Percentiles rank a stretch among this genome's conserved stretches.
Conservation (phyloP, 2,329 filamentous ascomycete species). For the Ophiostoma triangulosporum region DNA sequence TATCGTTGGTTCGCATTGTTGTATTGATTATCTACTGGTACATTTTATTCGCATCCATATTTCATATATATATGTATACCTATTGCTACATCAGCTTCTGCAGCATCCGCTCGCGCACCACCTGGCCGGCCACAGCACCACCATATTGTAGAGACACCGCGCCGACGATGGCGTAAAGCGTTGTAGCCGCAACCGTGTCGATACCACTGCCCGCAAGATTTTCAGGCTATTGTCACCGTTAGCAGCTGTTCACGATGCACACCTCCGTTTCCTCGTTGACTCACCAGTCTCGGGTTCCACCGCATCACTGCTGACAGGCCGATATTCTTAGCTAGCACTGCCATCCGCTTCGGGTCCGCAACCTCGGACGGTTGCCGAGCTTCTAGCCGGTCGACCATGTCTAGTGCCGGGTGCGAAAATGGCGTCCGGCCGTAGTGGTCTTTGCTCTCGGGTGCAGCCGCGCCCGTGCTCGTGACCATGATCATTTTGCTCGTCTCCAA, state of each 20-base stretch:
- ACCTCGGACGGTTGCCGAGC: slow-evolving; percentile 44
- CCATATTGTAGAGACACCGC: slow-evolving; percentile 83
- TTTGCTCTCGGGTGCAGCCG: background rate
- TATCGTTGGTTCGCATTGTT: background rate
- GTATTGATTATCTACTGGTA: background rate
- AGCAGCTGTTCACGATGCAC: no score
- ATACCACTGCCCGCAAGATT: slow-evolving; percentile 61
- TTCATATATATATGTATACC: background rate
- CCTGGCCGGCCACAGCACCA: slow-evolving; percentile 57
- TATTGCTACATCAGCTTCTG: slow-evolving; percentile 21
- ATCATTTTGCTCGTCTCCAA: slow-evolving; percentile 18
- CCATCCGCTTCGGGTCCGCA: slow-evolving; percentile 51
- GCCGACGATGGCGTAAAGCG: slow-evolving; percentile 75
- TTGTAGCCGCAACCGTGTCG: slow-evolving; percentile 59
- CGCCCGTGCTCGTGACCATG: slow-evolving; percentile 10
- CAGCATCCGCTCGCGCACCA: slow-evolving; percentile 67
- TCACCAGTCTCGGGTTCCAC: slow-evolving; percentile 71
- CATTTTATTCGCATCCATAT: no score
- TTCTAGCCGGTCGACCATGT: slow-evolving; percentile 60
- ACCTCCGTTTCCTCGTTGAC: no score
- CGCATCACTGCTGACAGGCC: slow-evolving; percentile 64
- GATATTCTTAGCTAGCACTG: slow-evolving; percentile 52
- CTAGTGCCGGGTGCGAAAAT: slow-evolving; percentile 57
- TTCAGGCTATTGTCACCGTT: slow-evolving; percentile 34
- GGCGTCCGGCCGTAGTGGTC: slow-evolving; percentile 41